Base-by-base conservation (phyloP, 305 asterid genomes). In the Fraxinus latifolia region DNA sequence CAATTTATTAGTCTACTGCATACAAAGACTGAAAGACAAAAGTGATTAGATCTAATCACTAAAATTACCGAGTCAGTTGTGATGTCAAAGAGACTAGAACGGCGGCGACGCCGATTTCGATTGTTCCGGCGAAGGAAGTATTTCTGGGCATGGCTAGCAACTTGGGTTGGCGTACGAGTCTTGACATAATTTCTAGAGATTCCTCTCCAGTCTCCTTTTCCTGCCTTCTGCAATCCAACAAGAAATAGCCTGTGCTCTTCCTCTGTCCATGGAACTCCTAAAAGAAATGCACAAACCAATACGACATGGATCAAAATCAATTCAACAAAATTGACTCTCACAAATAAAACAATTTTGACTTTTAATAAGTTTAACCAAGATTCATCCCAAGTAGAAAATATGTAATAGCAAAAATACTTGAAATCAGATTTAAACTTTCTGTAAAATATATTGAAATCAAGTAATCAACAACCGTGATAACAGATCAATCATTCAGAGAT, bases 91-190 rank as follows among this genome's bases (percentile, higher is more conserved):
- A 94, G 96, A 90, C 98, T 94, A 72, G 98, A 90, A 47, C 97
- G 91, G 71, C 98, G 97, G 15, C 98, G 97, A 0, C 98, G 91
- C 17, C 96, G 97, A 78, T 87, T 92, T 32, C 86, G 85, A 82
- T 93, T 94, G 83, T 50, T 90, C 70, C 86, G 89, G 42, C 98
- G 95, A 81, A 91, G 89, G 82, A 88, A 94, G 85, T 94, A 88
- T 74, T 94, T 94, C 90, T 94, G 98, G 47, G 98, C 97, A 85
- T 94, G 98, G 82, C 98, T 94, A 3, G 98, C 98, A 0, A 94
- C 98, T 83, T 94, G 98, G 8, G 97, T 94, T 1, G 98, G 97
- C 0, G 97, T 92, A 72, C 97, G 95, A 86, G 95, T 91, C 89
- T 94, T 94, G 42, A 94, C 97, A 76, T 89, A 94, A 71, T 90